Evolutionary conservation across 2,329 filamentous ascomycete species (phyloP), one percentile per base, ranked within the genome.

Genomic region (Xenosphaeropsis pyriputrescens): DNA sequence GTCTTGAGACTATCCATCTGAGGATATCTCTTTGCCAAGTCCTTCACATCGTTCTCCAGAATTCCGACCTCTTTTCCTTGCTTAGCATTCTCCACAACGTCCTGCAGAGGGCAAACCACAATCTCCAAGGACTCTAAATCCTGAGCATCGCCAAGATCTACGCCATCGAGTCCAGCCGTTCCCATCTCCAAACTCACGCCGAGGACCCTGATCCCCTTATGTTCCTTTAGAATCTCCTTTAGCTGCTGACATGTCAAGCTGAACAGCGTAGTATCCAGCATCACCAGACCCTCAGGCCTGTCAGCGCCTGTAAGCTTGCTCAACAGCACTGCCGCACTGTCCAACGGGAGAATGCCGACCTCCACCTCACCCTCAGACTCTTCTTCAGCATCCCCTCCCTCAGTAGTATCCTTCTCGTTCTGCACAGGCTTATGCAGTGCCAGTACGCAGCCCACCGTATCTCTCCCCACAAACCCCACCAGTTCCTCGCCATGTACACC

Each of bases 251-350:
- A 33, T 6, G 47, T 52, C 4, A 66, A 34, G 1, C 58, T 60
- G 43, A 63, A 65, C 32, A 65, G 45, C 8, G 60, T 63, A 9
- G 52, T 47, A 45, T 64, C 63, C 9, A 44, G 32, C 40, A 49
- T 39, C 0, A 45, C 38, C 32, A 50, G 38, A 13, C 31, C 41
- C 6, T 41, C 47, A 9, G 48, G 50, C 7, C 48, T 48, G 22
- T 51, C 48, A 5, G 44, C 3, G 8, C 22, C 22, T 26, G 22
- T 42, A 14, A 47, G 18, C 12, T 19, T 40, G 18, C 55, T 50
- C 18, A 45, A 30, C 3, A 40, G 5, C 2, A 15, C 29, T 13
- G 19, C 39, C 5, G 30, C 38, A 14, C 40, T 39, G 13, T 35
- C 34, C 14, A n/a, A 48, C 38, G 11, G 42, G 38, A 18, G 31